phyloP scores from a whole-genome alignment of 2,329 filamentous ascomycete genomes.

The Fusarium camptoceras region DNA sequence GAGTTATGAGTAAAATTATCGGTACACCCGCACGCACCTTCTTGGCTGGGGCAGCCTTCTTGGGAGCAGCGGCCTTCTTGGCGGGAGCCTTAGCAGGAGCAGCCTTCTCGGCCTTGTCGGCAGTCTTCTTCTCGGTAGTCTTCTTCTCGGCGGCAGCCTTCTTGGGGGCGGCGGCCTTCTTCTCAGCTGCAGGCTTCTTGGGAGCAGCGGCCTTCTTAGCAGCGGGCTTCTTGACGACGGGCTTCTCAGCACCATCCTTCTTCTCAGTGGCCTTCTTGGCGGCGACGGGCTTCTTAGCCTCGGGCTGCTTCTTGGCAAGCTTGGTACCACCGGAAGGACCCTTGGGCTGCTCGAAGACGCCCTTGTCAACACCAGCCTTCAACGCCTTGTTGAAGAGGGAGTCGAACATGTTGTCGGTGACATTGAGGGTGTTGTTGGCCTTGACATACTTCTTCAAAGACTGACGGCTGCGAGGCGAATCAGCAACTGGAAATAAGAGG shows the following conservation, averaged over 20 bases:
- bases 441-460: slow-evolving; percentile 71
- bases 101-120: slow-evolving; percentile 57
- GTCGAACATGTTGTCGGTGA: slow-evolving; percentile 69
- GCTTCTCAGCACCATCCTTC: slow-evolving; percentile 49
- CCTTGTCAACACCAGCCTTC: slow-evolving; percentile 84
- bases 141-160: slow-evolving; percentile 38
- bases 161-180: slow-evolving; percentile 55
- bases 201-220: slow-evolving; percentile 52
- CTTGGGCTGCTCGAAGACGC: slow-evolving; percentile 90
- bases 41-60: slow-evolving; percentile 48
- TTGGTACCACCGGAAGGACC: slow-evolving; percentile 92
- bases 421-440: slow-evolving; percentile 64
- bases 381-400: slow-evolving; percentile 88
- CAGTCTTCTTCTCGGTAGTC: slow-evolving; percentile 28
- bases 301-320: slow-evolving; percentile 81
- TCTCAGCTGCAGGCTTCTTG: slow-evolving; percentile 52
- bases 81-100: slow-evolving; percentile 76
- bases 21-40: slow-evolving; percentile 26
- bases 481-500: slow-evolving; percentile 11
- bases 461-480: slow-evolving; percentile 60
- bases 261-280: slow-evolving; percentile 53
- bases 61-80: slow-evolving; percentile 50
- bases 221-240: slow-evolving; percentile 50
- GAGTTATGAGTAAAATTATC: background rate
- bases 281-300: slow-evolving; percentile 54